Evolutionary conservation across 225 moss, liverwort and hornwort species (phyloP).

Genomic region (Bryoerythrophyllum caledonicum): DNA sequence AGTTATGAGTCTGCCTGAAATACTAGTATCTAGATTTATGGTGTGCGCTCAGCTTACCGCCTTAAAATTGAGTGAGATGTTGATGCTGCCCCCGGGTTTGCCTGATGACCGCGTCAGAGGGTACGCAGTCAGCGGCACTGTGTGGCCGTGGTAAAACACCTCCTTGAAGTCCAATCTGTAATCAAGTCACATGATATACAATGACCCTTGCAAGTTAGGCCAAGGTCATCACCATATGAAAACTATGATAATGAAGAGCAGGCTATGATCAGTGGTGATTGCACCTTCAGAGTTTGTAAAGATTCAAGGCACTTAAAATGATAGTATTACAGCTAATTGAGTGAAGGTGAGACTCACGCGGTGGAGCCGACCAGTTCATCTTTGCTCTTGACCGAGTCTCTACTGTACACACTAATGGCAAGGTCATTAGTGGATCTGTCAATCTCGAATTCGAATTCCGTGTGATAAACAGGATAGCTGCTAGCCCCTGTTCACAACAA

Average conservation of each 20-base stretch:
- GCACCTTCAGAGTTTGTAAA: not conserved
- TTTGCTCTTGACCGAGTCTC: not conserved
- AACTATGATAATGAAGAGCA: not conserved
- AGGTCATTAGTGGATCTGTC: constrained; percentile 38
- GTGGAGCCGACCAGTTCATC: constrained; percentile 33
- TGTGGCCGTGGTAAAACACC: constrained; percentile 24
- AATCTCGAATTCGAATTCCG: constrained; percentile 34
- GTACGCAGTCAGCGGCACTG: constrained; percentile 25
- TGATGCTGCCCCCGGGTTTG: constrained; percentile 30
- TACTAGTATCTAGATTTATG: too few relatives aligned
- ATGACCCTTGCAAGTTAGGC: too few relatives aligned
- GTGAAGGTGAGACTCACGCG: constrained; percentile 25
- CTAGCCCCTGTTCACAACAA: constrained; percentile 24
- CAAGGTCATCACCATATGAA: not conserved
- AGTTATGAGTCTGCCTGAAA: too few relatives aligned
- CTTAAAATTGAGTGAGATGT: constrained; percentile 31
- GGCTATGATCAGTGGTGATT: not conserved
- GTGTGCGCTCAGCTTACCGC: constrained; percentile 21
- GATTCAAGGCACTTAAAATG: not conserved
- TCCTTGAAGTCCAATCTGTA: constrained; percentile 34
- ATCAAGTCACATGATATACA: not conserved
- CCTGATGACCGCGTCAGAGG: constrained; percentile 31
- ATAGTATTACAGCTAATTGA: not conserved
- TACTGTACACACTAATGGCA: constrained; percentile 24
- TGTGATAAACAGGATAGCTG: constrained; percentile 25